Base-by-base conservation (phyloP, 768 basidiomycete species). In the Myochromella boudieri region DNA sequence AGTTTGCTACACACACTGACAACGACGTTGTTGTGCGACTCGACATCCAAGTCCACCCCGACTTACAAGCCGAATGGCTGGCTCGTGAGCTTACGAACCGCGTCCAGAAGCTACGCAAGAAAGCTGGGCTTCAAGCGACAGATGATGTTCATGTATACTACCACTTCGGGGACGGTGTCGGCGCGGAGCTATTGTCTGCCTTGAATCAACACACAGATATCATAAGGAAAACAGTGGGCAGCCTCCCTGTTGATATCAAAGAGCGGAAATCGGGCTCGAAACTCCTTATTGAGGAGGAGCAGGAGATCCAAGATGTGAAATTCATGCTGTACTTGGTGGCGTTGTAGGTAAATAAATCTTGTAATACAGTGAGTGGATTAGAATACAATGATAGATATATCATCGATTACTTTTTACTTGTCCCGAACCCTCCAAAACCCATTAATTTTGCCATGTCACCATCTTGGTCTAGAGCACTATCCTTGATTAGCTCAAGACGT, bases 21-120 rank as follows among this genome's bases (percentile, higher is more conserved):
- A 90, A 87, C 59, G 94, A 98, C 56, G 94, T 97, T 42, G 95
- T 97, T 39, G 80, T 98, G 51, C 78, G 95, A 37, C 82, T 99
- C 31, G 97, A 99, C 67, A 82, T 92, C 44, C 83, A 87, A 63
- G 78, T 87, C 37, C 90, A 97, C 58, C 78, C 87, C 0, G 92
- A 97, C 52, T 78, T 98, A 34, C 82, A 85, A 64, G 75, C 82
- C 41, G 90, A 97, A 71, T 94, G 91, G 75, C 75, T 94, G 20
- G 85, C 91, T 37, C 81, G 97, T 36, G 91, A 95, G 66, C 67
- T 97, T 54, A 87, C 88, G 53, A 95, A 94, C 55, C 86, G 95
- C 44, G 85, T 97, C 33, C 97, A 99, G 71, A 92, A 91, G 63
- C 72, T 97, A 50, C 78, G 97, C 57, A 99, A 99, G 73, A 92